Base-by-base conservation (phyloP, 352 stramenopile genomes). In the Pythium aquatile region DNA sequence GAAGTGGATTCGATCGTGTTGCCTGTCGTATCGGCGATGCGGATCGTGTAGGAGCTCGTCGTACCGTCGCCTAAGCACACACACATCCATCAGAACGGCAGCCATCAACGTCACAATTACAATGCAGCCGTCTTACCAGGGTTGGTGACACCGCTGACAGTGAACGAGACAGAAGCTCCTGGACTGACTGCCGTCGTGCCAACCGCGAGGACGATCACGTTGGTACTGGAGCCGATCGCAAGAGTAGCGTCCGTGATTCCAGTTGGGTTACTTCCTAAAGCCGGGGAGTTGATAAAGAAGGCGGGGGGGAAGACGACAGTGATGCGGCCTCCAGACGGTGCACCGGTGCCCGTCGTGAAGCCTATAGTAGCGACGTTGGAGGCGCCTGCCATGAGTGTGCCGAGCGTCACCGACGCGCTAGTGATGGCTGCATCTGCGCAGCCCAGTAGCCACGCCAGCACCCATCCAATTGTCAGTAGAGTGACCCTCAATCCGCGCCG, bases 81-180 rank as follows among this genome's bases (percentile, higher is more conserved):
- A 24, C 20, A 24, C 20, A 24, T 24, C 20, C 20, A 24, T 24
- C 20, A 24, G 20, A 24, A 24, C 20, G 20, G 20, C 20, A 24
- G 20, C 20, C 20, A 24, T 24, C 20, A 24, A 24, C 20, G 20
- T 24, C 20, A 24, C 20, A 24, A 24, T 24, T 24, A 24, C 20
- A 24, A 24, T 24, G 20, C 20, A 24, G 20, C 20, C 20, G 20
- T 24, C 20, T 29, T 3, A 80, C 81, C 81, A 78, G 80, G 78
- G 67, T 85, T 86, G 1, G 74, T 77, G 62, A 91, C 81, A n/a
- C 69, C 72, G 26, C 79, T 69, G 29, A 88, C 53, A 0, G 69
- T 73, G 59, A 91, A 90, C 11, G 63, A 65, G 55, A 88, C 61
- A 5, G 24, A 33, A 10, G 52, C 35, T 14, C 73, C 80, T 24